Conservation (phyloP, 352 stramenopile species). For the Peronospora belbahrii region DNA sequence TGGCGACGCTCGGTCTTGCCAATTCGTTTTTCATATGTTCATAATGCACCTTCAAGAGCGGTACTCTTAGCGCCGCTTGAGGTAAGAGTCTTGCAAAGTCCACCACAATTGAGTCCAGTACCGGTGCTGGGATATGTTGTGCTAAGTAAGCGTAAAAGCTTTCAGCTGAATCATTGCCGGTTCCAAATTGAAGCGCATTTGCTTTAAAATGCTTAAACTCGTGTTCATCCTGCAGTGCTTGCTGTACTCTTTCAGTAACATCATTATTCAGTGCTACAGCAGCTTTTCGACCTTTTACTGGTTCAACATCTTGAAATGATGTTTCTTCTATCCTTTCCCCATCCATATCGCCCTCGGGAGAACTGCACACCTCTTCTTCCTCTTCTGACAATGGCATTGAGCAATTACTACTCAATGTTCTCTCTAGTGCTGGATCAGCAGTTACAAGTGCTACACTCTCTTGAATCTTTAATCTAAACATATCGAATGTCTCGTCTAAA, state of each 20-base stretch:
- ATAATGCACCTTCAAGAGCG: conserved; percentile 64
- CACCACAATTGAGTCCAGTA: conserved; percentile 62
- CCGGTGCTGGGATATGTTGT: conserved; percentile 38
- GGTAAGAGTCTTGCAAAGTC: conserved; percentile 75
- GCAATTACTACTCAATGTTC: too few species aligned
- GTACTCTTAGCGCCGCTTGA: conserved; percentile 49
- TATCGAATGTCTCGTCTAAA: conserved; percentile 28
- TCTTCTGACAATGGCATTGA: conserved; percentile 43
- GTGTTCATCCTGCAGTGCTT: conserved; percentile 35
- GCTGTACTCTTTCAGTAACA: conserved; percentile 56
- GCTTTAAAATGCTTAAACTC: conserved; percentile 77
- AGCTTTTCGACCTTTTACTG: conserved; percentile 66
- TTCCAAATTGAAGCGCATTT: conserved; percentile 69
- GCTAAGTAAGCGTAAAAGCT: conserved; percentile 66
- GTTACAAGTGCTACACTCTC: conserved; percentile 47
- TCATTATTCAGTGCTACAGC: conserved; percentile 70
- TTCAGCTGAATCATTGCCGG: conserved; percentile 48
- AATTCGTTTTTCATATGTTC: conserved; percentile 30
- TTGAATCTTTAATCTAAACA: conserved; percentile 60
- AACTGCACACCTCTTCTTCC: too few species aligned
- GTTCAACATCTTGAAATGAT: conserved; percentile 64
- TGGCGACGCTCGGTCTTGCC: conserved; percentile 23
- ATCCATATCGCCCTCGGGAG: conserved; percentile 35
- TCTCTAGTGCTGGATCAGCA: conserved; percentile 33
- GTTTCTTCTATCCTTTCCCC: conserved; percentile 45